A percentile compares a stretch with the other conserved stretches of the same genome.
Conservation (phyloP, 176 grass and related monocot species). For the Pharus latifolius region DNA sequence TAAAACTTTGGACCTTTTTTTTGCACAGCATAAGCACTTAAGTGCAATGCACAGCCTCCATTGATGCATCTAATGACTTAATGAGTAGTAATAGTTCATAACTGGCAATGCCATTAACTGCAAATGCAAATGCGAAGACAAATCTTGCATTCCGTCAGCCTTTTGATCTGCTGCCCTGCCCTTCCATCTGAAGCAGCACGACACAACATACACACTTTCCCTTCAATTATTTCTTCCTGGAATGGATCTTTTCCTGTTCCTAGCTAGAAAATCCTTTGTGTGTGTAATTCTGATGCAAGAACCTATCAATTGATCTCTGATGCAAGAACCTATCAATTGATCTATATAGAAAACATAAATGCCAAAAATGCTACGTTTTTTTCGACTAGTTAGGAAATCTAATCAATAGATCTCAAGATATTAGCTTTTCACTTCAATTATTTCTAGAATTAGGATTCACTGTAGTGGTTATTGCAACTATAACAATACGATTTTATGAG, state of each 20-base stretch:
- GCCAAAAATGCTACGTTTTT: too few relatives aligned
- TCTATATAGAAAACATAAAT: too few relatives aligned
- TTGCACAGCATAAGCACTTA: neutral
- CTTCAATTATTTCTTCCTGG: constrained; percentile 24
- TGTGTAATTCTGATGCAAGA: constrained; percentile 3
- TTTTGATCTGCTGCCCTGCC: constrained; percentile 9
- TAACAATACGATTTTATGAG: too few relatives aligned
- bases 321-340: too few relatives aligned
- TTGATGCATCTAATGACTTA: neutral
- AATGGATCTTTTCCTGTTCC: constrained; percentile 18
- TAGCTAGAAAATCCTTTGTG: neutral
- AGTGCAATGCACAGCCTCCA: neutral
- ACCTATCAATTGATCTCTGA: neutral
- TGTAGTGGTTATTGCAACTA: too few relatives aligned
- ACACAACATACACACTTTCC: constrained; percentile 14
- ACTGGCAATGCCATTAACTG: too few relatives aligned
- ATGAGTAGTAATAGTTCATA: too few relatives aligned
- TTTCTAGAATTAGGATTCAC: too few relatives aligned
- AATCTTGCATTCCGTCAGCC: constrained; percentile 19
- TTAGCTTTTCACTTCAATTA: neutral
- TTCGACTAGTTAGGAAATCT: neutral
- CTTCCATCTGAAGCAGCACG: constrained; percentile 17
- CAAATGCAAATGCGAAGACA: constrained; percentile 10
- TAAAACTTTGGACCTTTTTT: too few relatives aligned
- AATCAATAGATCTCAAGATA: neutral